phyloP scores from a whole-genome alignment of 306 rosid species.

The Sesbania bispinosa region DNA sequence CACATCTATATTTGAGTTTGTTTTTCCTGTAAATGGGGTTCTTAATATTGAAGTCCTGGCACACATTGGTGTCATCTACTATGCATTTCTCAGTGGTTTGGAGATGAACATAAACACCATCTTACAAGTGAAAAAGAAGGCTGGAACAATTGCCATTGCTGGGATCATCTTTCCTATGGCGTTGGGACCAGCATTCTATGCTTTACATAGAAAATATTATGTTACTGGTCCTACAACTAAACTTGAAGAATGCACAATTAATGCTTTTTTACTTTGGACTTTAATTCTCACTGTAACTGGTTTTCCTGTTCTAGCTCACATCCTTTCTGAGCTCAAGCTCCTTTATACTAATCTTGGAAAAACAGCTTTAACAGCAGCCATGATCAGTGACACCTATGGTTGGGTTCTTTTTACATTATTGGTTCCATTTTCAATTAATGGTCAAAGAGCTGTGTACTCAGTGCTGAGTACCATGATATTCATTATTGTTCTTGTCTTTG shows the following conservation, averaged over 20 bases:
- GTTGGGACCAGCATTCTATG: not conserved
- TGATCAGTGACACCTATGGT: constrained; percentile 33
- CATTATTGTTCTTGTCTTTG: constrained; percentile 5
- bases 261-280: constrained; percentile 26
- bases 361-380: constrained; percentile 26
- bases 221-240: rapidly evolving
- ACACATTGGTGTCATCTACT: constrained; percentile 29
- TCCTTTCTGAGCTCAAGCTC: constrained; percentile 43
- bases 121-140: constrained; percentile 21
- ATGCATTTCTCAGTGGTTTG: constrained; percentile 38
- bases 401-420: constrained; percentile 39
- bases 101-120: constrained; percentile 35
- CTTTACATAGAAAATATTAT: not conserved
- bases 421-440: constrained; percentile 27
- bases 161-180: constrained; percentile 35
- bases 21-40: constrained; percentile 3
- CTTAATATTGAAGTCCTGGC: constrained; percentile 12
- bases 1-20: rapidly evolving
- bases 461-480: not conserved
- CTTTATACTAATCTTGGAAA: constrained; percentile 40
- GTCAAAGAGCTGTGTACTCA: not conserved
- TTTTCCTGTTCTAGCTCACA: constrained; percentile 39
- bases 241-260: not conserved
- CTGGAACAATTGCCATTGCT: constrained; percentile 3
- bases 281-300: constrained; percentile 36